Base-by-base conservation (phyloP, 768 basidiomycete species). In the Pleurotus eryngii region DNA sequence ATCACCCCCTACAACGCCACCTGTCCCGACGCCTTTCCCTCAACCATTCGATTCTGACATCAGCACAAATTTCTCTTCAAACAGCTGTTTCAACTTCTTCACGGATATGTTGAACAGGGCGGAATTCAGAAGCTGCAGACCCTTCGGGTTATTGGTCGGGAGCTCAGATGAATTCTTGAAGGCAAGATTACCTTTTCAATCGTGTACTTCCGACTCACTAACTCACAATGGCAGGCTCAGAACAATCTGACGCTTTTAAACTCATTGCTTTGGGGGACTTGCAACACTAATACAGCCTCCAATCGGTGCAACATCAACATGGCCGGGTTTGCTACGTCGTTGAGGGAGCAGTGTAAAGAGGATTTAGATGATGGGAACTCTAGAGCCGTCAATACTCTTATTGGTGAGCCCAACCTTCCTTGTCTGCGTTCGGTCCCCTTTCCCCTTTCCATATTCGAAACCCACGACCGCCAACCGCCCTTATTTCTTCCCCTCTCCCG, bases 11-110 rank as follows among this genome's bases (percentile, higher is more conserved):
- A 60, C 72, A 4, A 69, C 81, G 3, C 82, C 87, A 2, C 59
- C 61, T 5, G 76, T 92, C 22, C 89, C 90, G 6, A 83, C 82
- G 4, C 91, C 91, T 0, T 92, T 93, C 67, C 89, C 89, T 3
- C 89, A 90, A 60, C 78, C 89, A 0, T 85, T 85, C 66, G 90
- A 90, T 65, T 74, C 80, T 4, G 77, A 78, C 2, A 66, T 93
- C 49, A 73, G 81, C 14, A 68, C 76, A 43, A 89, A 91, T 68
- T 92, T 90, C 64, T 82, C 87, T 14, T 83, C 84, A 35, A 61
- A 70, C 12, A 69, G 76, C 46, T 95, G 92, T 65, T 78, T 81
- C 48, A 74, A 77, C 45, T 94, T 92, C 70, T 89, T 94, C 68
- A 61, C 72, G 14, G 90, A 89, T 60, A 92, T 94, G 86, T 88